Base-by-base conservation (phyloP, 345 rosid genomes). In the Kernera saxatilis region DNA sequence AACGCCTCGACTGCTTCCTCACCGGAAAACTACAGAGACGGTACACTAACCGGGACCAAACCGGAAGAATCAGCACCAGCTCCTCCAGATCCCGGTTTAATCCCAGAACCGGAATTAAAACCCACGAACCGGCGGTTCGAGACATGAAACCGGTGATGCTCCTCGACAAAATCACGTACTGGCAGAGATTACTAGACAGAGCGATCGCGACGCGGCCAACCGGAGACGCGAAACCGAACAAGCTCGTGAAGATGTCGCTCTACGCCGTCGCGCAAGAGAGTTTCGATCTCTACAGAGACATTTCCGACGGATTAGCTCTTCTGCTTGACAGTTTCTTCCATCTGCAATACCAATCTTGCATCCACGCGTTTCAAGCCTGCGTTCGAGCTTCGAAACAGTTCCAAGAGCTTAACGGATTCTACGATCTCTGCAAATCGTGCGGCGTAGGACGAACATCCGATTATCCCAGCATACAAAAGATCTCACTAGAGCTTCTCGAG, bases 131-230 rank as follows among this genome's bases (percentile, higher is more conserved):
- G 18, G 27, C 86, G 54, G 70, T 86, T 33, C 49, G 79, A 11
- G 89, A 84, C 55, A 87, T 89, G 88, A 85, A 88, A 53, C 98
- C 94, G 2, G 70, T 73, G 0, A 69, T 80, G 83, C 52, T 90
- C 71, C 80, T 90, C 17, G 90, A 86, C 40, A 83, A 72, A 55
- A 84, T 92, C 18, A 50, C 80, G 0, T 69, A 70, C 48, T 90
- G 95, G 98, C 98, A 92, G 36, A 82, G 80, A 36, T 29, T 92
- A 67, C 91, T 92, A 0, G 98, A 90, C 63, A 77, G 89, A 71
- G 90, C 86, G 9, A 79, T 89, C 5, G 84, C 84, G 18, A 80
- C 86, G 1, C 76, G 76, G 25, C 96, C 98, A 0, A 83, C 93
- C 0, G 95, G 91, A 5, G 81, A 81, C 1, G 87, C 98, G 21